Conservation (phyloP, 495 filamentous ascomycete species). For the Margaritispora aquatica region DNA sequence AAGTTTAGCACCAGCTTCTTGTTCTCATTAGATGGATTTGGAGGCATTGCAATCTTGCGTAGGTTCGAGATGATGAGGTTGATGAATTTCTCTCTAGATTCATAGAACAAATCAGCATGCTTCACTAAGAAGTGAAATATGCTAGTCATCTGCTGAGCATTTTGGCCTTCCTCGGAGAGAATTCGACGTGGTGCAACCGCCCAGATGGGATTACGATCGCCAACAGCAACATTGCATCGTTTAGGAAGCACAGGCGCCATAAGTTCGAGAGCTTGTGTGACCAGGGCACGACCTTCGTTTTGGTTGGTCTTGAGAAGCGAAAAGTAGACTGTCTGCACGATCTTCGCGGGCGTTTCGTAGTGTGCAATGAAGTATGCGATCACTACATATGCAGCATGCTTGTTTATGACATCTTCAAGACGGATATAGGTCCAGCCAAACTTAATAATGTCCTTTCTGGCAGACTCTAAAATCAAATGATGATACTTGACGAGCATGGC, state of each 20-base stretch:
- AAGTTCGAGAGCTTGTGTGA: constrained; percentile 90
- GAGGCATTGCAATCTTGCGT: constrained; percentile 77
- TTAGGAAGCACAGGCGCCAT: constrained; percentile 91
- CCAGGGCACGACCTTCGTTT: constrained; percentile 86
- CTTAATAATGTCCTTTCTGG: constrained; percentile 96
- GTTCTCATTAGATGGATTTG: constrained; percentile 84
- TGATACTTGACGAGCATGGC: constrained; percentile 95
- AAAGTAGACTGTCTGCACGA: constrained; percentile 89
- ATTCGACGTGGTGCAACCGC: constrained; percentile 87
- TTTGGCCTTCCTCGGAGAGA: constrained; percentile 90
- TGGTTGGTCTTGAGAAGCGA: constrained; percentile 87
- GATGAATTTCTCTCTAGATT: constrained; percentile 85
- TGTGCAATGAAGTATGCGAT: constrained; percentile 97
- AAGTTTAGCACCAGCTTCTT: constrained; percentile 88
- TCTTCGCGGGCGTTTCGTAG: constrained; percentile 94
- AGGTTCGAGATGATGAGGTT: constrained; percentile 83
- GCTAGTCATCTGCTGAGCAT: constrained; percentile 90
- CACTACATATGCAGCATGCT: constrained; percentile 94
- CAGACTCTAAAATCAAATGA: constrained; percentile 72
- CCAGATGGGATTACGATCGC: constrained; percentile 64
- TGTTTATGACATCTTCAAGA: constrained; percentile 97
- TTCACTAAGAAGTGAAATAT: constrained; percentile 96
- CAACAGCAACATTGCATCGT: constrained; percentile 42
- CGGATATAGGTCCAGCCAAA: constrained; percentile 98
- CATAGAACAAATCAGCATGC: constrained; percentile 90